Evolutionary conservation across 768 basidiomycete species (phyloP).

Genomic region (Sporobolomyces roseus): DNA sequence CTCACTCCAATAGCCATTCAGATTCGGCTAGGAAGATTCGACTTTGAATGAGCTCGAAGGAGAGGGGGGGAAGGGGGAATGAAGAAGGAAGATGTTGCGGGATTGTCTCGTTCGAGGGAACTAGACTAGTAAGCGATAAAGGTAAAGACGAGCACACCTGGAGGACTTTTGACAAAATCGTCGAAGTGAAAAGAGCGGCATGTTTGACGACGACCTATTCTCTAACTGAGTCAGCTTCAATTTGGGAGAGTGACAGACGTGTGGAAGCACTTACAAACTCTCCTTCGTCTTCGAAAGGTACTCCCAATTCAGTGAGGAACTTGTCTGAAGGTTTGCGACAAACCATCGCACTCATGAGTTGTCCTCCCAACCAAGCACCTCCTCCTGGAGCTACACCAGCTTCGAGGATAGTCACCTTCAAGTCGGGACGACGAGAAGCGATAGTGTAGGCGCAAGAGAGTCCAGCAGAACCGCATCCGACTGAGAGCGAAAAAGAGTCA

Average conservation of each 20-base stretch:
- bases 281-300: slow-evolving; percentile 74
- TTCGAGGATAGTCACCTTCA: slow-evolving; percentile 65
- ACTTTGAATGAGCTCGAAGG: neutral
- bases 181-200: slow-evolving; percentile 75
- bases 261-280: slow-evolving; percentile 55
- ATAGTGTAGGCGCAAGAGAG: slow-evolving; percentile 71
- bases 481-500: slow-evolving; percentile 39
- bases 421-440: slow-evolving; percentile 63
- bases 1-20: neutral
- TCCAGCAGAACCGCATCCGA: slow-evolving; percentile 66
- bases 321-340: slow-evolving; percentile 69
- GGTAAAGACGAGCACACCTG: slow-evolving; percentile 51
- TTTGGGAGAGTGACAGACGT: neutral
- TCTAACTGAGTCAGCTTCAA: neutral
- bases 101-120: neutral
- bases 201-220: slow-evolving; percentile 61
- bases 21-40: neutral
- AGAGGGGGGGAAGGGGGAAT: neutral
- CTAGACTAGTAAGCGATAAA: too few relatives aligned
- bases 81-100: neutral
- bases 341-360: slow-evolving; percentile 76
- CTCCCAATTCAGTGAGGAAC: slow-evolving; percentile 66
- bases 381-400: slow-evolving; percentile 70
- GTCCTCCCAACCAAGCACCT: slow-evolving; percentile 44
- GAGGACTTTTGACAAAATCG: slow-evolving; percentile 62